Percentiles rank a stretch among this genome's conserved stretches.
phyloP scores from a whole-genome alignment of 352 stramenopile genomes.

The Globisporangium okanoganense region DNA sequence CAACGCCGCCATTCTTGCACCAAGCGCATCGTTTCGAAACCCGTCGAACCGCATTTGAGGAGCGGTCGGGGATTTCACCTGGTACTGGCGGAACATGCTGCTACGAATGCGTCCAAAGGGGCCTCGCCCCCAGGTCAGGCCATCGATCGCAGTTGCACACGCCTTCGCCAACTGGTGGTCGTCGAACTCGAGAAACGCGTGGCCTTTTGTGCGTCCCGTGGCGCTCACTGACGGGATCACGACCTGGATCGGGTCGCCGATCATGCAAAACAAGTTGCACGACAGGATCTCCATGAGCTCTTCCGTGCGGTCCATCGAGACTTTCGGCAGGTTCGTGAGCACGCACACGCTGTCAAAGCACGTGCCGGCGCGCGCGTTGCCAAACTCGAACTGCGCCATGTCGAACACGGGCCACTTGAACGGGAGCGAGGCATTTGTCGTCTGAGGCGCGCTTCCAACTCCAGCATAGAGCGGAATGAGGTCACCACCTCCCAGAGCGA shows the following conservation, averaged over 20 bases:
- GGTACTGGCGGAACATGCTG: conserved; percentile 77
- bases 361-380: conserved; percentile 65
- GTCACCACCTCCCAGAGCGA: not conserved
- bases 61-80: conserved; percentile 52
- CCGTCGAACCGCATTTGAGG: conserved; percentile 7
- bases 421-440: conserved; percentile 25
- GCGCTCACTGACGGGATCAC: conserved; percentile 64
- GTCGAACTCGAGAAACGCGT: conserved; percentile 84
- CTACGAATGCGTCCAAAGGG: conserved; percentile 60
- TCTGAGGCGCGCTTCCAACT: conserved; percentile 1
- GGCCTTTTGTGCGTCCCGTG: conserved; percentile 63
- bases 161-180: conserved; percentile 52
- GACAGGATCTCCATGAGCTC: conserved; percentile 76
- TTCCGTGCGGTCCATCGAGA: conserved; percentile 67
- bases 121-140: conserved; percentile 64
- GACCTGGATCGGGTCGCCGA: conserved; percentile 80
- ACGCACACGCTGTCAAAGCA: conserved; percentile 85
- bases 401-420: conserved; percentile 88
- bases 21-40: not conserved
- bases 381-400: conserved; percentile 88
- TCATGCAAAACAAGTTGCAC: conserved; percentile 73
- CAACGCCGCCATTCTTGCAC: not conserved
- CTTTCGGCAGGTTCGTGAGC: conserved; percentile 74
- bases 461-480: not conserved
- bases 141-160: conserved; percentile 59